phyloP scores from a whole-genome alignment of 306 rosid genomes.

The Parietaria judaica region DNA sequence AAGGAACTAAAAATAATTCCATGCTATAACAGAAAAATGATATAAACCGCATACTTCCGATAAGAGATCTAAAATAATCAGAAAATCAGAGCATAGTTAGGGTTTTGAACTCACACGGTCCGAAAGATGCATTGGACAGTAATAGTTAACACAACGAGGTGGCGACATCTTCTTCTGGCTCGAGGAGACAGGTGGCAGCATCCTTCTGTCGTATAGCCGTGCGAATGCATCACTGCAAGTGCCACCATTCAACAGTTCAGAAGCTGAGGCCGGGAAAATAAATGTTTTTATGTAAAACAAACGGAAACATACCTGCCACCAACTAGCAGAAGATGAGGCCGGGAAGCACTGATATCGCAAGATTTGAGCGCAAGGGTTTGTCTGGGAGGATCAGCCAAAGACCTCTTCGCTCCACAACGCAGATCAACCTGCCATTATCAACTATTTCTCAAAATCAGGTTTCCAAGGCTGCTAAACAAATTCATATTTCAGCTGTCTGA shows the following conservation, averaged over 20 bases:
- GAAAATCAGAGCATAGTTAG: too few species aligned
- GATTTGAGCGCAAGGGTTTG: constrained; percentile 81
- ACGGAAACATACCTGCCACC: constrained; percentile 80
- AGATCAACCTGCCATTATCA: constrained; percentile 78
- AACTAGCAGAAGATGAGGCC: constrained; percentile 92
- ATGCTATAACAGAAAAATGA: neutral
- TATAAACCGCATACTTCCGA: too few species aligned
- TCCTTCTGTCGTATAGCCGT: constrained; percentile 95
- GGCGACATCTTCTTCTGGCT: constrained; percentile 65
- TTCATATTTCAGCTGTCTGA: neutral
- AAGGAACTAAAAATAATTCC: neutral
- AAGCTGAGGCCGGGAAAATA: constrained; percentile 14
- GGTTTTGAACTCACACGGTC: constrained; percentile 56
- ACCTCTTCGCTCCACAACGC: constrained; percentile 86
- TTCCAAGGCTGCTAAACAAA: constrained; percentile 15
- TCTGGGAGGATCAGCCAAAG: constrained; percentile 84
- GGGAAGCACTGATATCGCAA: constrained; percentile 77
- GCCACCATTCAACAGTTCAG: constrained; percentile 29
- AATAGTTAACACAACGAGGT: constrained; percentile 90
- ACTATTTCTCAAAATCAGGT: constrained; percentile 29
- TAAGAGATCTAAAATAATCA: too few species aligned
- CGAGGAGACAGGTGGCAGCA: constrained; percentile 75
- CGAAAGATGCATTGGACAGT: constrained; percentile 98
- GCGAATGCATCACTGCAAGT: constrained; percentile 99
- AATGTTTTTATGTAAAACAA: constrained; percentile 10